Base-by-base conservation (phyloP, 208 protist genomes). In the Leishmania gerbilli region DNA sequence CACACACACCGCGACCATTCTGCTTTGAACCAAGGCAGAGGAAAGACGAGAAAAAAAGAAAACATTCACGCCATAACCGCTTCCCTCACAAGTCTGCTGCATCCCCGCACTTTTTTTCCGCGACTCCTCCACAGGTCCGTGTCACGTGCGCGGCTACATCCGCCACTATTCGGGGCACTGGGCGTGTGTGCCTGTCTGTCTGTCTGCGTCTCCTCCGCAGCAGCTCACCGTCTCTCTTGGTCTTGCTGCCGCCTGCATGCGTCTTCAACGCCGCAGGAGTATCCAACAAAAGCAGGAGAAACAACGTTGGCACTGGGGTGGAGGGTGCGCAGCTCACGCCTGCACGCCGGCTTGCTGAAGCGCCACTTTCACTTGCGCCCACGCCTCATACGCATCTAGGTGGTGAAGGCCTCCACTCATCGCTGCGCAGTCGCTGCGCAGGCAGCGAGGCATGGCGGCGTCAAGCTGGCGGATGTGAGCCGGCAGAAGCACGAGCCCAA, bases 401-500 rank as follows among this genome's bases (percentile, higher is more conserved):
- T 9, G 3, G 27, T n/a, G 40, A 53, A 19, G 58, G 45, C 62
- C 56, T 49, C 58, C 24, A 49, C 65, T 21, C 74, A 40, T 47
- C 64, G 60, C 76, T 68, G 75, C 49, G 47, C 62, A 58, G 42
- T 79, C 45, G n/a, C 27, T 13, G 21, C 13, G 27, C 45, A 21
- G 40, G 27, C 21, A 53, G 6, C 19, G 27, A 55, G 27, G 24
- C 60, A 72, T 49, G 3, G 67, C 47, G 4, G 40, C 65, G 15
- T 80, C 77, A 34, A 80, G 37, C 51, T 9, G 17, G 13, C 21
- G 7, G 15, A 82, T 40, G 31, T 81, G 42, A 11, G 51, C 49
- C 40, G 82, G 82, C 60, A 85, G 65, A 19, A 85, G 77, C 4
- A 81, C 77, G 27, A 49, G 74, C 19, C 76, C 45, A 40, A 79